phyloP scores from a whole-genome alignment of 2,329 filamentous ascomycete genomes.

The Fusarium papillatum region DNA sequence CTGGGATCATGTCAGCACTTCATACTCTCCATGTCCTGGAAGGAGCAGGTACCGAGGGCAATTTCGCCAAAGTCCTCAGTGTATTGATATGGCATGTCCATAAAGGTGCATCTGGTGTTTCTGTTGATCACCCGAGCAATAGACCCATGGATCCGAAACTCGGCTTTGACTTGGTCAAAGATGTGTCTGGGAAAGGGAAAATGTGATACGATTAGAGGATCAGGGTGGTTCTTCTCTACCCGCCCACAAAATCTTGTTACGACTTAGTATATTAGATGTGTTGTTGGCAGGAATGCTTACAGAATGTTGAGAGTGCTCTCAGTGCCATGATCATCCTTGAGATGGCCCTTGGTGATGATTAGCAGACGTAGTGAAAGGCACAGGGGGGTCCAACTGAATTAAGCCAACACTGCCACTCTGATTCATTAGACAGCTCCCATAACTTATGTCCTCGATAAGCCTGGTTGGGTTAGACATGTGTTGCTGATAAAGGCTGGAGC shows the following conservation, averaged over 20 bases:
- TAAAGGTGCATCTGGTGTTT: neutral
- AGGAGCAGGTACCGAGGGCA: fast-evolving
- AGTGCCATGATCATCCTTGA: neutral
- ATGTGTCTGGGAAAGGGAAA: neutral
- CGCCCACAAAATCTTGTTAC: too few relatives aligned
- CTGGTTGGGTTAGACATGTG: too few relatives aligned
- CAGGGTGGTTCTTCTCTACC: neutral
- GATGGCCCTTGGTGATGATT: neutral
- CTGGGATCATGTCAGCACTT: neutral
- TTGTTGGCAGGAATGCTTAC: too few relatives aligned
- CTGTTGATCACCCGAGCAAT: conserved; percentile 17
- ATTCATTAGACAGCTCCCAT: too few relatives aligned
- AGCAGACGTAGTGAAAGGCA: neutral
- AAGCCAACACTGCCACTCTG: neutral
- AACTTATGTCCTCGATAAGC: too few relatives aligned
- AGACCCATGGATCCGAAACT: neutral
- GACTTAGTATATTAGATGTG: too few relatives aligned
- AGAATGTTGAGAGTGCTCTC: neutral
- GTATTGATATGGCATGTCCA: neutral
- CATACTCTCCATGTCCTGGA: fast-evolving
- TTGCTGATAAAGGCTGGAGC: too few relatives aligned
- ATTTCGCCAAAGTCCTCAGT: fast-evolving
- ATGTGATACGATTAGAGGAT: neutral
- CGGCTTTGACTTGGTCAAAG: neutral
- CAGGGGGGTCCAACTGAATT: neutral